Percentiles rank a stretch among this genome's conserved stretches.
These are phyloP conservation scores for Linnemannia hyalina DNA, from an alignment of 192 early-diverging fungal genomes.

Conservation along the genomic window DNA sequence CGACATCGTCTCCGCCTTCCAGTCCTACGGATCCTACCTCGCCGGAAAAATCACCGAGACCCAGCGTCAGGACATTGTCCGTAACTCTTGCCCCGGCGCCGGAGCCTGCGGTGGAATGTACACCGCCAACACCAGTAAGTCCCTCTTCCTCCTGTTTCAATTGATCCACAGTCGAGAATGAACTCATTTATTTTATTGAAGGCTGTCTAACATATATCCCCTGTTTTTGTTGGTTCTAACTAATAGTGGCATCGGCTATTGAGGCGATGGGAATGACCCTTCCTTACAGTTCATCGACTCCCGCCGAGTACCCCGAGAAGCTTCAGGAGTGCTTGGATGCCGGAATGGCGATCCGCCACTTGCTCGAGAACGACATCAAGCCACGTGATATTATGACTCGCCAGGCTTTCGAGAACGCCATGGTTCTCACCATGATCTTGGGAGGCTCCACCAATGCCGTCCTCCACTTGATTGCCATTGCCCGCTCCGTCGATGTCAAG, in stretches of 20 bases:
- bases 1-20: conserved; percentile 98
- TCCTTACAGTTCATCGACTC: conserved; percentile 96
- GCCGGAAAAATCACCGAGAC: conserved; percentile 92
- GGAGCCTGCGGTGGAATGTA: conserved; percentile 99
- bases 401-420: conserved; percentile 96
- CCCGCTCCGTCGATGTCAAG: conserved; percentile 84
- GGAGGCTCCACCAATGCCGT: conserved; percentile 99
- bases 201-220: neutral
- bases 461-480: conserved; percentile 95
- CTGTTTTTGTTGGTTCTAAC: neutral
- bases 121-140: conserved; percentile 94
- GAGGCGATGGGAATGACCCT: conserved; percentile 98
- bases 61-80: conserved; percentile 81
- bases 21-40: conserved; percentile 94
- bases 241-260: conserved; percentile 91
- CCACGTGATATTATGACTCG: conserved; percentile 97
- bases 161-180: neutral
- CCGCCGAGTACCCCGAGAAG: conserved; percentile 91
- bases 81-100: conserved; percentile 85
- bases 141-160: neutral
- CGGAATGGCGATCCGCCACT: conserved; percentile 87
- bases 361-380: conserved; percentile 93
- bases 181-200: neutral
- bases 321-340: conserved; percentile 88
- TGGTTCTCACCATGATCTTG: conserved; percentile 92